Evolutionary conservation across 345 rosid genomes (phyloP).

Genomic region (Linum lewisii): DNA sequence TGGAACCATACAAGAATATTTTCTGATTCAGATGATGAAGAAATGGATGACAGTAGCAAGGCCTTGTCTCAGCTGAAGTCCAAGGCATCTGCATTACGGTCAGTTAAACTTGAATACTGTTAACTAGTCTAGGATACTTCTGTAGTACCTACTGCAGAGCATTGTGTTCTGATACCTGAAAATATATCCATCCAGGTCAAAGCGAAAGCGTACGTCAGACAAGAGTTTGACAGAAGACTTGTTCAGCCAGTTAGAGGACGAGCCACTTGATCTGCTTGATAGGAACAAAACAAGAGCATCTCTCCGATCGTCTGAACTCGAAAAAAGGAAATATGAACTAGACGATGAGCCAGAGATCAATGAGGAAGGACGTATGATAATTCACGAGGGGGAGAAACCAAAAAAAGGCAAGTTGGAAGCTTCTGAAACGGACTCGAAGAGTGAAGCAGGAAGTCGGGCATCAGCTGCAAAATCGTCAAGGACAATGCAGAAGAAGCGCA

Average conservation of each 20-base stretch:
- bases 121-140: no score
- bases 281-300: slow-evolving; percentile 62
- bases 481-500: slow-evolving; percentile 62
- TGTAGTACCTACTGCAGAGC: background rate
- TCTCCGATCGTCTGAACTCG: slow-evolving; percentile 47
- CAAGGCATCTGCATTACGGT: slow-evolving; percentile 44
- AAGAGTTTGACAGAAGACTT: slow-evolving; percentile 68
- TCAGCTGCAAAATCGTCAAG: slow-evolving; percentile 37
- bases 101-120: slow-evolving; percentile 13
- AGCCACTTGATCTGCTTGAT: slow-evolving; percentile 88
- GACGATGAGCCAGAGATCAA: slow-evolving; percentile 83
- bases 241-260: slow-evolving; percentile 65
- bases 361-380: slow-evolving; percentile 63
- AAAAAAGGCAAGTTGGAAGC: slow-evolving; percentile 35
- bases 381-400: slow-evolving; percentile 44
- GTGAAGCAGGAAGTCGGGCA: slow-evolving; percentile 55
- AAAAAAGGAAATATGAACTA: slow-evolving; percentile 46
- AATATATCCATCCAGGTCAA: slow-evolving; percentile 32
- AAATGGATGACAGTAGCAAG: slow-evolving; percentile 39
- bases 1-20: slow-evolving; percentile 96
- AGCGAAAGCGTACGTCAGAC: slow-evolving; percentile 36
- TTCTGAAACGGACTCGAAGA: slow-evolving; percentile 39
- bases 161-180: slow-evolving; percentile 2
- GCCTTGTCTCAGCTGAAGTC: slow-evolving; percentile 37
- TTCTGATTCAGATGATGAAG: slow-evolving; percentile 71